A percentile compares a stretch with the other conserved stretches of the same genome.
These are phyloP conservation scores for Erucastrum elatum DNA, from an alignment of 345 rosid species.

Conservation along the genomic window DNA sequence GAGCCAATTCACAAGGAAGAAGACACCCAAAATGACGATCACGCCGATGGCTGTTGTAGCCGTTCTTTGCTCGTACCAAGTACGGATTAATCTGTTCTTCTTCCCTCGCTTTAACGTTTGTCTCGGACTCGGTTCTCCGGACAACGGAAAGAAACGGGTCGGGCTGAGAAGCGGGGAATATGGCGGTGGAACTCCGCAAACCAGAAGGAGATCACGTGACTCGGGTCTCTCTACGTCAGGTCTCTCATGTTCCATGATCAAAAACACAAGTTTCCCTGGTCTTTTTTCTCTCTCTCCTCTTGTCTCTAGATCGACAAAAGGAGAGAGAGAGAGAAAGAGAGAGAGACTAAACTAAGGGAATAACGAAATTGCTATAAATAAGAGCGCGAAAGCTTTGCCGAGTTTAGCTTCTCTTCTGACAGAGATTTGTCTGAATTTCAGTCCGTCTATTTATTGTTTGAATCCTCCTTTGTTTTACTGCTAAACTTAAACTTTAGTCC, in stretches of 20 bases:
- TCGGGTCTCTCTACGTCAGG: constrained; percentile 38
- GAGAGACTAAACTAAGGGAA: constrained; percentile 17
- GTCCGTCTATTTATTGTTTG: not conserved
- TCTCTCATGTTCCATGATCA: constrained; percentile 38
- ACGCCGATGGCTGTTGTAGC: constrained; percentile 44
- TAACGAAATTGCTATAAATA: constrained; percentile 26
- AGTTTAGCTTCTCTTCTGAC: constrained; percentile 6
- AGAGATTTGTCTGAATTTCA: constrained; percentile 22
- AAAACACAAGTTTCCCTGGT: constrained; percentile 15
- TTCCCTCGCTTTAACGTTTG: constrained; percentile 36
- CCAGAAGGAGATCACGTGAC: constrained; percentile 7
- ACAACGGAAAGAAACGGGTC: constrained; percentile 29
- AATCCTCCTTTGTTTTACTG: not conserved
- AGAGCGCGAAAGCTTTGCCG: constrained; percentile 35
- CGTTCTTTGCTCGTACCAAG: constrained; percentile 51
- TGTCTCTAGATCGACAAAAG: constrained; percentile 22
- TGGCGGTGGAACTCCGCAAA: constrained; percentile 28
- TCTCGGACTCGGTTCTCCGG: constrained; percentile 25
- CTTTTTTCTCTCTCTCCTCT: constrained; percentile 12
- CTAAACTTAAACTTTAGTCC: not conserved
- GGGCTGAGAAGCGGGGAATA: constrained; percentile 35
- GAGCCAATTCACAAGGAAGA: constrained; percentile 64
- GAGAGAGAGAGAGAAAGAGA: constrained; percentile 28
- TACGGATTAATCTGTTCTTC: constrained; percentile 45
- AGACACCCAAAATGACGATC: constrained; percentile 54